Evolutionary conservation across 805 yeast genomes (phyloP).

Genomic region (Yarrowia divulgata): DNA sequence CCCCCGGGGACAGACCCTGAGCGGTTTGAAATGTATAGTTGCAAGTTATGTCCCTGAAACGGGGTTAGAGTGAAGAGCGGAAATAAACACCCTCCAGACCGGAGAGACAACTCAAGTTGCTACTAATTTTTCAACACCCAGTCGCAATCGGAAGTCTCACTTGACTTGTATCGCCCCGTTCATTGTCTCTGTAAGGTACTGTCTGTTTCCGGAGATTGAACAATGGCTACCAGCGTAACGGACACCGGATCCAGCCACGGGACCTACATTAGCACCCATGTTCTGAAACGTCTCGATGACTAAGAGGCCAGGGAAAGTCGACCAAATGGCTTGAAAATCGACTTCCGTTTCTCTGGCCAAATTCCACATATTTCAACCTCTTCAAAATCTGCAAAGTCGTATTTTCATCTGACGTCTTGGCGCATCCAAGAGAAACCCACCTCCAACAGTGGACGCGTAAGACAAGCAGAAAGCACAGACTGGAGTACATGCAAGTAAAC

Average conservation of each 20-base stretch:
- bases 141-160: no score
- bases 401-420: slow-evolving; percentile 33
- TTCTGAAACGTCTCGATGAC: no score
- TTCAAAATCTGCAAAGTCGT: slow-evolving; percentile 10
- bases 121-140: no score
- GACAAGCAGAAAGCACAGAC: not conserved
- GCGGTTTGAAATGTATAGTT: not conserved
- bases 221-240: not conserved
- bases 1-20: slow-evolving; percentile 10
- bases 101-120: no score
- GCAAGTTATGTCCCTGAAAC: not conserved
- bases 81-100: no score
- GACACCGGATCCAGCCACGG: not conserved
- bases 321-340: not conserved
- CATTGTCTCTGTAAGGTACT: no score
- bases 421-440: not conserved
- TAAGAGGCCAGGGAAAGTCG: no score
- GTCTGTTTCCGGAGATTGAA: not conserved
- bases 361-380: not conserved
- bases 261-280: not conserved
- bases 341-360: not conserved
- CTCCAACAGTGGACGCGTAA: not conserved
- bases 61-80: no score
- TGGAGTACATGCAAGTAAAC: not conserved
- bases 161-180: no score